Base-by-base conservation (phyloP, 768 basidiomycete genomes). In the Trametes villosa region DNA sequence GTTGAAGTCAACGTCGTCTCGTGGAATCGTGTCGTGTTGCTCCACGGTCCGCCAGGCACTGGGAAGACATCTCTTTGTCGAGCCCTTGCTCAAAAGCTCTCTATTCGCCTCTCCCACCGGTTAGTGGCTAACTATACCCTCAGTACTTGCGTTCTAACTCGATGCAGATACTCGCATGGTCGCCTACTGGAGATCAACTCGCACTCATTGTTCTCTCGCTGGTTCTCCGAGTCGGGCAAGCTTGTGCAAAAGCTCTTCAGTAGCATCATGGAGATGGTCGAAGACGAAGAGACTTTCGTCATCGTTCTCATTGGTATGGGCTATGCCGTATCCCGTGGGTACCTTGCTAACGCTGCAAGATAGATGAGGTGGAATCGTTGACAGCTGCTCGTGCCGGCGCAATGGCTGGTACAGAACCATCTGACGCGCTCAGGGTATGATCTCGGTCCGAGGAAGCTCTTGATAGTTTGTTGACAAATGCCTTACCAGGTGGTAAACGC, bases 221-320 rank as follows among this genome's bases (percentile, higher is more conserved):
- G 97, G 96, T 99, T 98, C 76, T 98, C 96, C 0, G 97, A 99
- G 72, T 97, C 95, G 0, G 97, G 97, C 17, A 99, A 99, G 74
- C 86, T 99, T 29, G 97, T 99, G 1, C 96, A 98, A 69, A 85
- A 91, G 47, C 79, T 99, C 18, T 99, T 98, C 71, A 84, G 81
- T 38, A 91, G 83, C 59, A 94, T 99, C 57, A 91, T 83, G 38
- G 95, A 97, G 65, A 82, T 98, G 75, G 89, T 92, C 0, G 95
- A 97, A 50, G 95, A 98, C 67, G 92, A 96, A 63, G 86, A 88
- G 57, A 85, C 86, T 17, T 98, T 99, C 68, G 88, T 99, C 2
- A 87, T 97, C 4, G 93, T 99, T 18, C 81, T 99, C 42, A 99
- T 99, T 57, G 96, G 96, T 90, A 55, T 53, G 70, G 65, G 31